Base-by-base conservation (phyloP, 106 monocot species). In the Posidonia australis region DNA sequence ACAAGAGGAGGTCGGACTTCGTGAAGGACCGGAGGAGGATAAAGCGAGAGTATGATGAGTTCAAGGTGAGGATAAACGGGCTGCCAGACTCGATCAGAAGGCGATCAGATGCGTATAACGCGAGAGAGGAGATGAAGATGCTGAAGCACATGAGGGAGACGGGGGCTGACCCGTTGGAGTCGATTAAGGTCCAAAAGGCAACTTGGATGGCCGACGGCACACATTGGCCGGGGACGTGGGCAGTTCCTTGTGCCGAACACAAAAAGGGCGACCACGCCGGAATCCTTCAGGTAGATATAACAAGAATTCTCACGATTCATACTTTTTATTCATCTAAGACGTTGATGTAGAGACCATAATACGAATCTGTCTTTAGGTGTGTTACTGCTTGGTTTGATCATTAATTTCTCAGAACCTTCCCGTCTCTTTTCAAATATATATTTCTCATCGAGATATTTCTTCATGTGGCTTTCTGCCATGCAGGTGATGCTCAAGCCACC, bases 21-120 rank as follows among this genome's bases (percentile, higher is more conserved):
- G 80, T 80, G 13, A 72, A 64, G 64, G 80, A 80, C 45, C 24
- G 80, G 63, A 46, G 80, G 41, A 28, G 55, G 66, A 26, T 80
- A 7, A 76, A 76, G 64, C 41, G 76, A 21, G 80, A 80, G 76
- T 80, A 76, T 28, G 80, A 80, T 13, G 80, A 80, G 44, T 80
- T 80, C 64, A 80, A 80, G 72, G 76, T 76, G 13, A 25, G 80
- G 28, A 68, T 72, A 32, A 80, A 80, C 51, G 76, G 71, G 16
- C 45, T 80, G 46, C 72, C 67, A 1, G 71, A 76, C 26, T 63
- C 67, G 17, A 76, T 80, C 29, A 52, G 75, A 24, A 20, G 76
- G 29, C 62, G 80, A 5, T 80, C 80, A 1, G 76, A 80, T 4
- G 71, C 72, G 9, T 76, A 57, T 24, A 62, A 80, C 26, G 76